Conservation (phyloP, 129 eudicot species). For the Flaveria bidentis region DNA sequence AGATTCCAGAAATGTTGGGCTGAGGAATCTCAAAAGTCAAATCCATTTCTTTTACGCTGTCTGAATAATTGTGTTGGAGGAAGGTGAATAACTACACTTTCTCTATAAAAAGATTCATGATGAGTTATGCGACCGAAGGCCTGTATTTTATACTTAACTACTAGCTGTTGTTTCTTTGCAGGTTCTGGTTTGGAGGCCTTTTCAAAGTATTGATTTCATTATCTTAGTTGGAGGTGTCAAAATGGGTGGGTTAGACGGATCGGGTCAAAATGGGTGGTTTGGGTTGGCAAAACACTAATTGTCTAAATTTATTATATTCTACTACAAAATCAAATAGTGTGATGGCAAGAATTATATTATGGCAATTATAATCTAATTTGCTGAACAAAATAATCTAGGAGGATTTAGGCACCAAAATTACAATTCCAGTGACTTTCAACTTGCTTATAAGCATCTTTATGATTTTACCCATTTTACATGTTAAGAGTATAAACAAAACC, state of each 20-base stretch:
- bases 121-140: constrained; percentile 10
- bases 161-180: constrained; percentile 37
- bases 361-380: too few species aligned
- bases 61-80: constrained; percentile 77
- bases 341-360: background rate
- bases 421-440: background rate
- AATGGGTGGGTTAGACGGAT: background rate
- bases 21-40: constrained; percentile 64
- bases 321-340: background rate
- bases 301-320: background rate
- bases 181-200: constrained; percentile 95
- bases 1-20: constrained; percentile 76
- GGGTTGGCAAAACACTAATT: background rate
- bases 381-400: background rate
- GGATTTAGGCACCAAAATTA: constrained; percentile 11
- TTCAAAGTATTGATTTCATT: constrained; percentile 57
- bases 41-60: constrained; percentile 77
- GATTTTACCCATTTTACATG: background rate
- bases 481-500: background rate
- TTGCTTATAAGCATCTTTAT: background rate
- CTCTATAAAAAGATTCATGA: constrained; percentile 9
- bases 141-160: constrained; percentile 6
- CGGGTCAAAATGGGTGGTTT: constrained; percentile 5
- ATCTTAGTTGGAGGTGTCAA: background rate
- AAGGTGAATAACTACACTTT: constrained; percentile 47